Conservation (phyloP, 768 basidiomycete genomes). For the Termitomyces sp. region DNA sequence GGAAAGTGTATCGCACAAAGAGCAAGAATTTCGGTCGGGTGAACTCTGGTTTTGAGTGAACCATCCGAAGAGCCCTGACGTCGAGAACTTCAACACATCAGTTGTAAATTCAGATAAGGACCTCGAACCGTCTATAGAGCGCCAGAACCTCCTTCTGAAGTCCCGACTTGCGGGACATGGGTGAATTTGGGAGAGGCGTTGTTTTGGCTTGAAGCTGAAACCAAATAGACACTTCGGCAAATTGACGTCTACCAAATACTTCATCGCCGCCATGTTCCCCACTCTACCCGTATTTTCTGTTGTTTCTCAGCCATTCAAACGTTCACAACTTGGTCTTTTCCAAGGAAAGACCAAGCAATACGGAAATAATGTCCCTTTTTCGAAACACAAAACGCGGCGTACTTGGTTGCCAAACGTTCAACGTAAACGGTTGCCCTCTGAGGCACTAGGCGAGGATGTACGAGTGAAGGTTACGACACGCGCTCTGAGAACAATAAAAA, state of each 20-base stretch:
- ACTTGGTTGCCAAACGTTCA: conserved; percentile 89
- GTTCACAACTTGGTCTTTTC: conserved; percentile 74
- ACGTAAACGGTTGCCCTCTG: conserved; percentile 65
- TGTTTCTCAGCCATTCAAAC: conserved; percentile 71
- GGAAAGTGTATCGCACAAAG: conserved; percentile 67
- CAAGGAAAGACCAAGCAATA: conserved; percentile 75
- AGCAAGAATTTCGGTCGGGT: conserved; percentile 62
- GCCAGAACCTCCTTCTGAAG: conserved; percentile 48
- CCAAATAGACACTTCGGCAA: conserved; percentile 8
- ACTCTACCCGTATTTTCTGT: conserved; percentile 26
- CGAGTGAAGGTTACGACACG: conserved; percentile 69
- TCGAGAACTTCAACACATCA: not conserved
- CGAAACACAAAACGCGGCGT: conserved; percentile 81
- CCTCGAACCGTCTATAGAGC: conserved; percentile 36
- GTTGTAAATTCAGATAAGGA: not conserved
- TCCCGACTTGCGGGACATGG: conserved; percentile 32
- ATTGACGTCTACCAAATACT: not conserved
- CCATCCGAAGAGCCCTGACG: conserved; percentile 70
- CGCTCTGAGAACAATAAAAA: conserved; percentile 78
- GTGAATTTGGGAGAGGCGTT: not conserved
- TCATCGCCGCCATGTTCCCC: conserved; percentile 17
- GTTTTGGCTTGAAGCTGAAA: conserved; percentile 3
- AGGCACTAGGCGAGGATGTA: conserved; percentile 50
- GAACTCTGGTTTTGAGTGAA: conserved; percentile 54
- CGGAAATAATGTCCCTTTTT: conserved; percentile 89